These are phyloP conservation scores for Coemansia sp. DNA, from an alignment of 192 early-diverging fungal species.

Conservation along the genomic window DNA sequence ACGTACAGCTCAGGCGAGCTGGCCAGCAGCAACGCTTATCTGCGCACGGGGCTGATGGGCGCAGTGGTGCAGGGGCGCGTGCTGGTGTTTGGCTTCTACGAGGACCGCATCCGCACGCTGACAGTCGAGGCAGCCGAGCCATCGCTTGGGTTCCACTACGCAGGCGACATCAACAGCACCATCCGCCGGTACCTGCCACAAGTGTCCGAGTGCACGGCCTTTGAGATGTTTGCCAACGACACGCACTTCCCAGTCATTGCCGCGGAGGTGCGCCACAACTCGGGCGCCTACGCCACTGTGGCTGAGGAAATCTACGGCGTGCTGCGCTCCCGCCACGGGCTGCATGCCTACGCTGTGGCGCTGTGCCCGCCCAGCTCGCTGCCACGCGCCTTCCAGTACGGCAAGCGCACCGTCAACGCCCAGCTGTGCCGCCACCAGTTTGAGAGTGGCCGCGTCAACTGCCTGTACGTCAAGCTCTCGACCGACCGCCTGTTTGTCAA, in stretches of 20 bases:
- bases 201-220: conserved; percentile 55
- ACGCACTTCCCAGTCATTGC: conserved; percentile 74
- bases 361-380: conserved; percentile 61
- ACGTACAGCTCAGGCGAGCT: conserved; percentile 19
- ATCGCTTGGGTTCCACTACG: conserved; percentile 46
- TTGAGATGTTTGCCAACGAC: conserved; percentile 67
- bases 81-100: conserved; percentile 73
- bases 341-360: conserved; percentile 62
- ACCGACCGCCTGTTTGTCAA: conserved; percentile 64
- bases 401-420: conserved; percentile 63
- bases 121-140: conserved; percentile 38
- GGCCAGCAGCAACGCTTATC: conserved; percentile 61
- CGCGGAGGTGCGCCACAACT: conserved; percentile 60
- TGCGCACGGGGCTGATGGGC: conserved; percentile 77
- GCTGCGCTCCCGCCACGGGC: conserved; percentile 60
- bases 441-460: conserved; percentile 59
- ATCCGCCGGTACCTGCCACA: conserved; percentile 34
- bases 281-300: conserved; percentile 54
- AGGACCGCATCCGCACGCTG: conserved; percentile 70
- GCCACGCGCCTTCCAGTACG: conserved; percentile 71
- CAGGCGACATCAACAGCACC: conserved; percentile 36
- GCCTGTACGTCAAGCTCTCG: conserved; percentile 58
- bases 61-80: conserved; percentile 67
- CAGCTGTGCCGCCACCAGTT: conserved; percentile 66
- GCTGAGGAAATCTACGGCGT: conserved; percentile 59